phyloP scores from a whole-genome alignment of 495 filamentous ascomycete genomes.

The Durotheca rogersii region DNA sequence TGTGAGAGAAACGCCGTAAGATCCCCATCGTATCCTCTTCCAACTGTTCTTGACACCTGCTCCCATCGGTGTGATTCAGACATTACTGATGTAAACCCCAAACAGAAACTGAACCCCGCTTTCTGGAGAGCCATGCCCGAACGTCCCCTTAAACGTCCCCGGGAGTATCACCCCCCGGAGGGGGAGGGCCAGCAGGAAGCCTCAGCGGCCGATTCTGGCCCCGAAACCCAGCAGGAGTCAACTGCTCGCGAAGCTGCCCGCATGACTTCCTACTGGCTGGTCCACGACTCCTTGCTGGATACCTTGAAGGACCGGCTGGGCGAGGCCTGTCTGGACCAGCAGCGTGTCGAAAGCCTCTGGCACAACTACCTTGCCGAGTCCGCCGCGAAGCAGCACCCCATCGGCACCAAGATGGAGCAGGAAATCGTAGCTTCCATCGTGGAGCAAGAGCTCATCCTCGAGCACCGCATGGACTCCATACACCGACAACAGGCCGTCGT shows the following conservation, averaged over 20 bases:
- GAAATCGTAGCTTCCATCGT: not conserved
- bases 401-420: no score
- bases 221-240: not conserved
- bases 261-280: not conserved
- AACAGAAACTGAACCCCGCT: no score
- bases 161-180: not conserved
- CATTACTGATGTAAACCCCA: no score
- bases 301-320: not conserved
- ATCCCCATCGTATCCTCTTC: no score
- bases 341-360: no score
- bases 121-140: not conserved
- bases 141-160: not conserved
- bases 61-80: no score
- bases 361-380: no score
- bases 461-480: not conserved
- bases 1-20: no score
- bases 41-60: no score
- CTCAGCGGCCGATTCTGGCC: not conserved
- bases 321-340: not conserved
- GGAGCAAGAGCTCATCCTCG: not conserved
- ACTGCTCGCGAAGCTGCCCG: no score
- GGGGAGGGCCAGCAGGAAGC: not conserved
- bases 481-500: not conserved
- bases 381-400: not conserved
- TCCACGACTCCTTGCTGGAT: not conserved